Evolutionary conservation across 352 stramenopile species (phyloP), one percentile per base, ranked within the genome.

Genomic region (Pelagophyceae sp.): DNA sequence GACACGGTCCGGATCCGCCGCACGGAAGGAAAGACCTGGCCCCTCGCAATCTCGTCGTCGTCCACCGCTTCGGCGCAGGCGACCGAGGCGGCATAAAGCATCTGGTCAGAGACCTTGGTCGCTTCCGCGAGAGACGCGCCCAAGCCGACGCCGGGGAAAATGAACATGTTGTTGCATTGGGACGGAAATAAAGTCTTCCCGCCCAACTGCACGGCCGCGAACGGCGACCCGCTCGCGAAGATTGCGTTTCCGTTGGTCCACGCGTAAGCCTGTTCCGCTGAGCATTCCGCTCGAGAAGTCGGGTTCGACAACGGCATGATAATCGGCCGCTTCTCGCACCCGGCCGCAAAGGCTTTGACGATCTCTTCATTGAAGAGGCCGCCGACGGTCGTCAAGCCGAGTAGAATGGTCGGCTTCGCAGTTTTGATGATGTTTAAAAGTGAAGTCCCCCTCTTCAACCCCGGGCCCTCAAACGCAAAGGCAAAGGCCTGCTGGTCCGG

Each of bases 281-380:
- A 97, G 81, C 94, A 98, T 83, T 99, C 95, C 29, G 94, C 93
- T 60, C 96, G 93, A 0, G 86, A 94, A 1, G 95, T 98, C 58
- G 95, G 95, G 82, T 98, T 98, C 37, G 91, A 97, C 23, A 98
- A 85, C 71, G 95, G 92, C 80, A 98, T 98, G 67, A 98, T 94
- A 79, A 98, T 97, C 0, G 95, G 95, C 65, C 89, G 85, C 50
- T 93, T 86, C 35, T 1, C 15, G 6, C 6, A 20, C 60, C 86
- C 75, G 31, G 70, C 79, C 0, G 76, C 79, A 82, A 91, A 89
- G 64, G 85, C 82, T 60, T 77, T 79, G 50, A 91, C 83, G 3
- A 91, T 61, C 6, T 88, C 76, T 75, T 89, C 84, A 0, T 81
- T 89, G 76, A 92, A 92, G 0, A 92, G 80, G 40, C 87, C 87